Percentiles rank a stretch among this genome's conserved stretches.
Conservation (phyloP, 768 basidiomycete genomes). For the Fibroporia radiculosa region DNA sequence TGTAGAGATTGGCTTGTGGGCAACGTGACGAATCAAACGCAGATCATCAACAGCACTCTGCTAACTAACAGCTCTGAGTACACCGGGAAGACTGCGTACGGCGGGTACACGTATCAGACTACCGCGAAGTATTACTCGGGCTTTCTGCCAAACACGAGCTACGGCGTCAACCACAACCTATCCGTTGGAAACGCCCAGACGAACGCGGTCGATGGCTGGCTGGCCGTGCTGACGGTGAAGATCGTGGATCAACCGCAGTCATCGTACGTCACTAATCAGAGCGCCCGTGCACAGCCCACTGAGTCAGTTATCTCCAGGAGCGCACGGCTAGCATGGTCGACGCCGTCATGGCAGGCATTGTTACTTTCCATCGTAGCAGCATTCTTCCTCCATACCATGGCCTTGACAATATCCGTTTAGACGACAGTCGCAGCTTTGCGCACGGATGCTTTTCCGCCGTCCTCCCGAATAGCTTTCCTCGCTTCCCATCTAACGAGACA, state of each 20-base stretch:
- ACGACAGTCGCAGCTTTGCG: neutral
- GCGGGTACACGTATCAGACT: slow-evolving; percentile 69
- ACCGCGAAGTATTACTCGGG: slow-evolving; percentile 62
- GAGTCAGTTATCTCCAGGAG: neutral
- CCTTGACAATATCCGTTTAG: neutral
- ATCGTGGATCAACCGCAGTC: slow-evolving; percentile 35
- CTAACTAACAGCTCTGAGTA: slow-evolving; percentile 56
- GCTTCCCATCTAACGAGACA: neutral
- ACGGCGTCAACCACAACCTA: slow-evolving; percentile 60
- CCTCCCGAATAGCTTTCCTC: neutral
- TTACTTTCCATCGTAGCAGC: neutral
- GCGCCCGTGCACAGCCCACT: neutral
- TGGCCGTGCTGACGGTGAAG: slow-evolving; percentile 69
- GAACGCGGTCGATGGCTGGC: slow-evolving; percentile 75
- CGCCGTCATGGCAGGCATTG: neutral
- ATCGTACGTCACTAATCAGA: slow-evolving; percentile 14
- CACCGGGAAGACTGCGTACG: slow-evolving; percentile 54
- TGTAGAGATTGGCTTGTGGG: slow-evolving; percentile 83
- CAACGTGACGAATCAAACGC: slow-evolving; percentile 54
- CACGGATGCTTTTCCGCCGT: no score
- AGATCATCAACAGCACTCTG: slow-evolving; percentile 33
- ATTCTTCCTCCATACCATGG: neutral
- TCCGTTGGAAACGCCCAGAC: slow-evolving; percentile 42
- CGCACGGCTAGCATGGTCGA: neutral
- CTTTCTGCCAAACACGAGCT: slow-evolving; percentile 58